Percentiles rank a stretch among this genome's conserved stretches.
Evolutionary conservation across 2,329 filamentous ascomycete species (phyloP).

Genomic region (Colletotrichum sp.): DNA sequence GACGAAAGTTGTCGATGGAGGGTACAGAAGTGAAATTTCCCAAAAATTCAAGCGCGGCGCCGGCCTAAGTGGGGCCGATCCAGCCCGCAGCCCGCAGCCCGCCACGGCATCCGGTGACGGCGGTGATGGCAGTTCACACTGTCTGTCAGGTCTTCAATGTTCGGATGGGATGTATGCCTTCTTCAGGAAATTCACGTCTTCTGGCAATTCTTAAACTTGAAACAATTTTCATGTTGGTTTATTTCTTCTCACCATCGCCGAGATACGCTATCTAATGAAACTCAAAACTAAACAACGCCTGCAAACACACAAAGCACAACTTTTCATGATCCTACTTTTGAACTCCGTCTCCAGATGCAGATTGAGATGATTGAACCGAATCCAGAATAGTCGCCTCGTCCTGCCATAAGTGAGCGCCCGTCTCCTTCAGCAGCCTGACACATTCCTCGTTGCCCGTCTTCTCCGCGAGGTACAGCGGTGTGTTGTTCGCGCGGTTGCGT

Average conservation of each 20-base stretch:
- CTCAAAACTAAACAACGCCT: not conserved
- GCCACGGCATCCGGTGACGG: not conserved
- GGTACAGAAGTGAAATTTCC: not conserved
- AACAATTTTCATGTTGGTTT: not conserved
- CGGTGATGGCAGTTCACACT: not conserved
- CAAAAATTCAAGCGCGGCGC: slow-evolving; percentile 5
- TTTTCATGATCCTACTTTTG: not conserved
- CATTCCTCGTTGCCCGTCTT: slow-evolving; percentile 60
- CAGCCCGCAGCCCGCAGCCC: not conserved
- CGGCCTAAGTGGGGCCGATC: not conserved
- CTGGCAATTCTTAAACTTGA: not conserved
- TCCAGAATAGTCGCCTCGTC: slow-evolving; percentile 31
- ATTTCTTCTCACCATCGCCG: not conserved
- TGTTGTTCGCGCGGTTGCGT: slow-evolving; percentile 69
- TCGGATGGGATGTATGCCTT: not conserved
- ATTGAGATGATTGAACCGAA: slow-evolving; percentile 11
- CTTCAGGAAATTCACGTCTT: not conserved
- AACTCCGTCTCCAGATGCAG: slow-evolving; percentile 14
- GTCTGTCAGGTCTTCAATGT: not conserved
- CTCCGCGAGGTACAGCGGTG: slow-evolving; percentile 68
- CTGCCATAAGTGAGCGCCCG: slow-evolving; percentile 65
- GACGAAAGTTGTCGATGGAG: not conserved
- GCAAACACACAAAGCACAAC: not conserved
- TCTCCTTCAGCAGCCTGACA: slow-evolving; percentile 59
- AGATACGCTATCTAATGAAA: not conserved